Percentiles rank a stretch among this genome's conserved stretches.
Evolutionary conservation across 768 basidiomycete genomes (phyloP).

Genomic region (Pisolithus marmoratus): DNA sequence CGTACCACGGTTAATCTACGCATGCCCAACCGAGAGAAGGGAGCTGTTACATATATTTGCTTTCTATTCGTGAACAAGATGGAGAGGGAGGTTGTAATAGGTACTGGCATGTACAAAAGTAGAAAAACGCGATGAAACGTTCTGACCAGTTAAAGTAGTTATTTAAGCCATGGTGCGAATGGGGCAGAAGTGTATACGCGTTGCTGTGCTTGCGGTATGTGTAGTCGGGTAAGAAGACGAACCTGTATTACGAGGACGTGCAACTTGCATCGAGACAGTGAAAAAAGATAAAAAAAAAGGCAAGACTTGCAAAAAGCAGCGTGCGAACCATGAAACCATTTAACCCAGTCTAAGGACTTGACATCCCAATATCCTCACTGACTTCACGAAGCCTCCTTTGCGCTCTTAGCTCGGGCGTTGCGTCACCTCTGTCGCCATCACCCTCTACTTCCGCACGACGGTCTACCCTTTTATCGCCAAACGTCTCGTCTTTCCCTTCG

Average conservation of each 20-base stretch:
- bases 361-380: conserved; percentile 28
- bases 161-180: background rate
- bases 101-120: background rate
- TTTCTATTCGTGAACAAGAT: background rate
- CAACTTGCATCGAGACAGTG: background rate
- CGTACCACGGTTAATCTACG: too few relatives aligned
- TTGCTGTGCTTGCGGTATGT: background rate
- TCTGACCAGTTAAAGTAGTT: background rate
- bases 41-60: background rate
- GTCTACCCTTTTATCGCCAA: background rate
- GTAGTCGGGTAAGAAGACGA: background rate
- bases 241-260: background rate
- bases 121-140: background rate
- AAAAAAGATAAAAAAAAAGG: background rate
- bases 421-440: conserved; percentile 26
- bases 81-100: too few relatives aligned
- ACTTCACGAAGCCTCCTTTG: conserved; percentile 23
- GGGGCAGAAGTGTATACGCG: background rate
- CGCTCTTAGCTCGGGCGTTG: conserved; percentile 28
- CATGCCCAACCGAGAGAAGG: background rate
- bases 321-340: background rate
- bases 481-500: background rate
- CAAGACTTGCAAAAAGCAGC: background rate
- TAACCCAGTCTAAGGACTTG: conserved; percentile 18
- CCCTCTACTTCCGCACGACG: background rate